Conservation (phyloP, 2,329 filamentous ascomycete genomes). For the Harringtonia lauricola region DNA sequence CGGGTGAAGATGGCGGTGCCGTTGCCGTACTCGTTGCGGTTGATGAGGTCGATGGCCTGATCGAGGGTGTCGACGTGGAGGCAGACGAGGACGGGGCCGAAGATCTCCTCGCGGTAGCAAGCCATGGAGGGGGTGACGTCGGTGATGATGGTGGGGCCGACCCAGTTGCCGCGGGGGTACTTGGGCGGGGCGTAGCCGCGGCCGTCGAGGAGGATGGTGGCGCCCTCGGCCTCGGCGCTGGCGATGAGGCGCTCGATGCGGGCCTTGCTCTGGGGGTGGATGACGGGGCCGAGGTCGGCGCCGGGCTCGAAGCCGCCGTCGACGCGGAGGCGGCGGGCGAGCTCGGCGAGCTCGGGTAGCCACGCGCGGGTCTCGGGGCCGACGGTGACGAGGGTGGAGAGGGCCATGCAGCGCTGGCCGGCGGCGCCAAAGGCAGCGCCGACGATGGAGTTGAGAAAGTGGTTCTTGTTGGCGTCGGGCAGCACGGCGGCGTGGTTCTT, state of each 20-base stretch:
- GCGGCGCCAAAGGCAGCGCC: constrained; percentile 79
- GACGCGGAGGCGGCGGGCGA: constrained; percentile 60
- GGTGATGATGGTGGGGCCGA: constrained; percentile 73
- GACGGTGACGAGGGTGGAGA: constrained; percentile 73
- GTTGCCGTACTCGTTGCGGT: constrained; percentile 79
- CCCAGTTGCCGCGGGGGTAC: constrained; percentile 78
- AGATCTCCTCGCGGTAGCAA: constrained; percentile 80
- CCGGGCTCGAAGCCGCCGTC: constrained; percentile 74
- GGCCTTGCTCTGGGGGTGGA: constrained; percentile 66
- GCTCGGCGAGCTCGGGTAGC: constrained; percentile 67
- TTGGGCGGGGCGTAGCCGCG: constrained; percentile 63
- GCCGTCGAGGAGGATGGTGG: constrained; percentile 72
- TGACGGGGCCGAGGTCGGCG: constrained; percentile 72
- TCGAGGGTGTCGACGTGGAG: constrained; percentile 68
- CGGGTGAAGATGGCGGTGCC: constrained; percentile 77
- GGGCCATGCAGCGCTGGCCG: constrained; percentile 78
- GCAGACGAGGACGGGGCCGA: constrained; percentile 74
- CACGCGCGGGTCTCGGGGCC: constrained; percentile 70
- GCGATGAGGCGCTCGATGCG: constrained; percentile 68
- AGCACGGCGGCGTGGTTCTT: constrained; percentile 83
- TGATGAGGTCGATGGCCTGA: constrained; percentile 72
- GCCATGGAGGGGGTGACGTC: constrained; percentile 72
- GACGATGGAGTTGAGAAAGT: constrained; percentile 73
- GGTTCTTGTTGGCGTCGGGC: constrained; percentile 84
- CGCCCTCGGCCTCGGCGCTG: constrained; percentile 69